Percentiles rank a stretch among this genome's conserved stretches.
Conservation (phyloP, 345 rosid genomes). For the Aquilaria malaccensis region DNA sequence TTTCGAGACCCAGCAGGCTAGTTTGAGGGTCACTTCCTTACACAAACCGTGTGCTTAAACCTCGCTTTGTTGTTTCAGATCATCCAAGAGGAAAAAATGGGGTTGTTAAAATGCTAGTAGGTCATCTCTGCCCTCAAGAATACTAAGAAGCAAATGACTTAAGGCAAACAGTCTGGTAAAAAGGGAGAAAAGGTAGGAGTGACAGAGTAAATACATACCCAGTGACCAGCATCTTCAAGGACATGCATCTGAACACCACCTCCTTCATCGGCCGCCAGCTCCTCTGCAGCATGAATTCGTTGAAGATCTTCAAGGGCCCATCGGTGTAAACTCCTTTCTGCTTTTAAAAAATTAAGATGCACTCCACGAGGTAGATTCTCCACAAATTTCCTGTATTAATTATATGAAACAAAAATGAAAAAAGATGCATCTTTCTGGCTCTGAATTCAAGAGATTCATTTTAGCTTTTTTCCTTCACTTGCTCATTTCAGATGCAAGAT, state of each 20-base stretch:
- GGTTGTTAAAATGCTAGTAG: too few relatives aligned
- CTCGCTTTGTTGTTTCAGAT: not conserved
- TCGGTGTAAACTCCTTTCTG: constrained; percentile 93
- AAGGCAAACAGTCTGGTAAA: too few relatives aligned
- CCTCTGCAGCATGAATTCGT: constrained; percentile 88
- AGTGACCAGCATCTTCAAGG: constrained; percentile 95
- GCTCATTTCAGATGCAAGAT: not conserved
- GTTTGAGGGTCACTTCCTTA: too few relatives aligned
- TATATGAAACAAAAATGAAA: not conserved
- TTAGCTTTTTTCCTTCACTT: not conserved
- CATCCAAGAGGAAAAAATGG: not conserved
- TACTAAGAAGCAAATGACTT: too few relatives aligned
- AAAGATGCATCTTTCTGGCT: not conserved
- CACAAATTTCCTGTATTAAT: constrained; percentile 60
- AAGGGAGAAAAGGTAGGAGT: too few relatives aligned
- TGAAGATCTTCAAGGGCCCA: constrained; percentile 95
- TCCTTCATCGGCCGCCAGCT: constrained; percentile 78
- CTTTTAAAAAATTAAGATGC: constrained; percentile 84
- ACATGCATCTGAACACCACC: constrained; percentile 96
- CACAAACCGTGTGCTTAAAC: not conserved
- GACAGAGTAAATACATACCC: constrained; percentile 46
- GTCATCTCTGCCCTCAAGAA: too few relatives aligned
- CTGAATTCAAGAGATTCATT: not conserved
- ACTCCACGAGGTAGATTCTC: constrained; percentile 86
- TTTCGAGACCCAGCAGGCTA: too few relatives aligned